A percentile compares a stretch with the other conserved stretches of the same genome.
Conservation (phyloP, 306 rosid genomes). For the Acacia melanoxylon region DNA sequence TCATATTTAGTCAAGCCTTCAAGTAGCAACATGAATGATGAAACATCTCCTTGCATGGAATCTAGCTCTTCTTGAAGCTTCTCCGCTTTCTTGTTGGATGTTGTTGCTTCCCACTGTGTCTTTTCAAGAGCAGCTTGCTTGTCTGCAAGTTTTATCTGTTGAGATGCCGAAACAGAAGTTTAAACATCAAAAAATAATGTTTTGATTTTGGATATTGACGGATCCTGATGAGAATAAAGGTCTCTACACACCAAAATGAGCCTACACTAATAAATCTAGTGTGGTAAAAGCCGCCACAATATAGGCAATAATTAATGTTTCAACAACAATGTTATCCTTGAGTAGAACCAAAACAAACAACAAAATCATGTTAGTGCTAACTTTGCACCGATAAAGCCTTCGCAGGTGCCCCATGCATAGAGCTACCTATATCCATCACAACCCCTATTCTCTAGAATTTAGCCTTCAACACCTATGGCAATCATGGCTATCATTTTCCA, state of each 20-base stretch:
- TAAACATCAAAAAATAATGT: neutral
- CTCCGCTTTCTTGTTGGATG: slow-evolving; percentile 54
- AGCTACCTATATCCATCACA: neutral
- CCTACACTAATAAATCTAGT: neutral
- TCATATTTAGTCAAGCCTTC: slow-evolving; percentile 66
- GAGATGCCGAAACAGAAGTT: neutral
- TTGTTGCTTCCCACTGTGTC: slow-evolving; percentile 82
- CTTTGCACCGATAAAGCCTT: neutral
- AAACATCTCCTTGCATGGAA: slow-evolving; percentile 44
- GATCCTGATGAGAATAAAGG: neutral
- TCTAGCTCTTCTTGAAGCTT: slow-evolving; percentile 33
- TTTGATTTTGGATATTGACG: neutral
- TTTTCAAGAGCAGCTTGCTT: slow-evolving; percentile 95
- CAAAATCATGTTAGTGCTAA: neutral
- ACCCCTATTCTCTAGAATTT: slow-evolving; percentile 9
- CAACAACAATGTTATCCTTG: slow-evolving; percentile 1
- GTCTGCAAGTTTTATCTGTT: slow-evolving; percentile 90
- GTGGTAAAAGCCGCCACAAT: neutral
- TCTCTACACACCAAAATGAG: slow-evolving; percentile 22
- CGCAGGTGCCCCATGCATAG: neutral
- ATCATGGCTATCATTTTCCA: slow-evolving; percentile 5
- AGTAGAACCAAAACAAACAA: slow-evolving; percentile 10
- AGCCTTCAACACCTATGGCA: neutral
- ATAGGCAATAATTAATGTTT: neutral
- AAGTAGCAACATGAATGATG: slow-evolving; percentile 44